Conservation (phyloP, 495 filamentous ascomycete genomes). For the Lichenothelia convexa region DNA sequence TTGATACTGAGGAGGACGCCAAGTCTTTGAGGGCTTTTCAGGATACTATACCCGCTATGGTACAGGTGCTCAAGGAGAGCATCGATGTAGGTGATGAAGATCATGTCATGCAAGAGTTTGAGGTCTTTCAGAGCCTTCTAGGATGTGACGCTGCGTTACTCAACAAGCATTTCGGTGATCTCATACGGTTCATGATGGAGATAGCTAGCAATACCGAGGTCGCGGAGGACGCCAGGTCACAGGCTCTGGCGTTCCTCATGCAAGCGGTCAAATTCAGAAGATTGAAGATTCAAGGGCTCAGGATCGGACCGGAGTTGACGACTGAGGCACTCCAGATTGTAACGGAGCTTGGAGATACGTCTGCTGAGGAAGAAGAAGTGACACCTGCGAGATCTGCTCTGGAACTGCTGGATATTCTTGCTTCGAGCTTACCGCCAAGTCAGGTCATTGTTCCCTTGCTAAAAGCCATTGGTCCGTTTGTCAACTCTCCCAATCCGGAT, state of each 20-base stretch:
- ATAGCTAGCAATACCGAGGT: conserved; percentile 53
- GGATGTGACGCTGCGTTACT: conserved; percentile 76
- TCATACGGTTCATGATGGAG: conserved; percentile 87
- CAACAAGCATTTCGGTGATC: conserved; percentile 68
- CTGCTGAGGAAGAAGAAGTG: conserved; percentile 63
- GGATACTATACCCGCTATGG: conserved; percentile 68
- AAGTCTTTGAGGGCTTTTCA: conserved; percentile 55
- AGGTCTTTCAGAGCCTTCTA: conserved; percentile 92
- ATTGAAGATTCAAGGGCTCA: conserved; percentile 81
- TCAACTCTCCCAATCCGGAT: conserved; percentile 49
- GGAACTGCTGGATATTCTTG: conserved; percentile 71
- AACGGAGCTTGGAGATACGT: conserved; percentile 61
- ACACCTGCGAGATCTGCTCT: conserved; percentile 79
- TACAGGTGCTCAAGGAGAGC: conserved; percentile 66
- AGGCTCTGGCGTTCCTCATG: conserved; percentile 85
- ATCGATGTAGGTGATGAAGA: conserved; percentile 69
- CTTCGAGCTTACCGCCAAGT: conserved; percentile 70
- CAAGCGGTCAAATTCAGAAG: conserved; percentile 81
- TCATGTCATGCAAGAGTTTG: conserved; percentile 71
- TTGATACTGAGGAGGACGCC: conserved; percentile 69
- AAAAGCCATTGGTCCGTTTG: conserved; percentile 63
- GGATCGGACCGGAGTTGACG: conserved; percentile 69
- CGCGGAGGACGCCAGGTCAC: conserved; percentile 68
- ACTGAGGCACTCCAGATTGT: conserved; percentile 69
- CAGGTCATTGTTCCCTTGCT: conserved; percentile 90